Percentiles rank a stretch among this genome's conserved stretches.
Conservation (phyloP, 2,329 filamentous ascomycete genomes). For the Alternaria metachromatica region DNA sequence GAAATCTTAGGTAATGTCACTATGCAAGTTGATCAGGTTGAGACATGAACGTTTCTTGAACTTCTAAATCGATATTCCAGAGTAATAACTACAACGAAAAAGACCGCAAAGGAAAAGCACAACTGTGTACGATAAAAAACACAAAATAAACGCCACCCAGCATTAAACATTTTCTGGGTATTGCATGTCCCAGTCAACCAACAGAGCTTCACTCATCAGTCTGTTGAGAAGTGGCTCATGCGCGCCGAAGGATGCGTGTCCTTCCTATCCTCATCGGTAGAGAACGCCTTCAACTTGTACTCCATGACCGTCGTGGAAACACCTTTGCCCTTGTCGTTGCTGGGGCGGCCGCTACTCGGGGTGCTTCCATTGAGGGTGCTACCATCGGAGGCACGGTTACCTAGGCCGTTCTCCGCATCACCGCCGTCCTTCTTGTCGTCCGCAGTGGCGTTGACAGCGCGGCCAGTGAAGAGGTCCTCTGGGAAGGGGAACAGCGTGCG, state of each 20-base stretch:
- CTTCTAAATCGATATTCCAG: neutral
- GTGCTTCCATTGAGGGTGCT: neutral
- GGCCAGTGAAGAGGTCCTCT: constrained; percentile 19
- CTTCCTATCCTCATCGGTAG: neutral
- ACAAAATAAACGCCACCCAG: neutral
- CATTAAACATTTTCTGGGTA: neutral
- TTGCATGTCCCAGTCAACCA: neutral
- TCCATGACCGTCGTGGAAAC: neutral
- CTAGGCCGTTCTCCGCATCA: neutral
- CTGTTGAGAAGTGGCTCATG: neutral
- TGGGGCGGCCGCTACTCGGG: neutral
- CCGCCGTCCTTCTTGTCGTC: neutral
- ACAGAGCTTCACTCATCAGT: neutral
- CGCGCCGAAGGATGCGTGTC: neutral
- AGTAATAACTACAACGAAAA: neutral
- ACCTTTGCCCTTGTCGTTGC: neutral
- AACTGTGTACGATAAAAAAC: neutral
- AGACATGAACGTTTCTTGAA: neutral
- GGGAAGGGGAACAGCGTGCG: constrained; percentile 45
- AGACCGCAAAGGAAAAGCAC: neutral
- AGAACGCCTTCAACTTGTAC: constrained; percentile 3
- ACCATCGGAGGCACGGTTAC: neutral
- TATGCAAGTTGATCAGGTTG: neutral
- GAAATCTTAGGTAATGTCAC: neutral
- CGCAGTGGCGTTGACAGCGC: constrained; percentile 10